These are phyloP conservation scores for Cladosporium phlei DNA, from an alignment of 2,329 filamentous ascomycete species.

Conservation along the genomic window DNA sequence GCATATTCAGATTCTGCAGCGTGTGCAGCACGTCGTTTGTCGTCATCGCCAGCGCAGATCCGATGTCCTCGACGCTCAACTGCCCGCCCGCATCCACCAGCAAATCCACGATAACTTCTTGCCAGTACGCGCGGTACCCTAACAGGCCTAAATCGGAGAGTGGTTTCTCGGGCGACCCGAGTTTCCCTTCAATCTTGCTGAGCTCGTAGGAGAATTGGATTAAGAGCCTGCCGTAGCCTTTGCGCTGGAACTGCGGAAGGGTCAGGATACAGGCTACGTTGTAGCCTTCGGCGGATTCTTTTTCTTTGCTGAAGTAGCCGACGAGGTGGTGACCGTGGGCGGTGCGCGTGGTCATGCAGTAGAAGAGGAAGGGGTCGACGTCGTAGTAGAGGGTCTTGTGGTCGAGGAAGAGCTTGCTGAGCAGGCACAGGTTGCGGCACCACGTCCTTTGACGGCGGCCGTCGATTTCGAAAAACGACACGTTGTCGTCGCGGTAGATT, in stretches of 20 bases:
- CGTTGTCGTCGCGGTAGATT: slow-evolving; percentile 89
- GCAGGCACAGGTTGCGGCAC: slow-evolving; percentile 90
- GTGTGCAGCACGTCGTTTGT: slow-evolving; percentile 95
- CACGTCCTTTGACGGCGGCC: slow-evolving; percentile 89
- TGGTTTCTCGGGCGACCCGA: slow-evolving; percentile 94
- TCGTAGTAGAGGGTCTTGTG: slow-evolving; percentile 99
- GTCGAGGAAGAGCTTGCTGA: slow-evolving; percentile 94
- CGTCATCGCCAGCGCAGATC: slow-evolving; percentile 82
- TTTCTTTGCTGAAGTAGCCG: slow-evolving; percentile 99
- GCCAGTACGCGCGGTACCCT: slow-evolving; percentile 96
- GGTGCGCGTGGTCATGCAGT: slow-evolving; percentile 89
- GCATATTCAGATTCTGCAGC: slow-evolving; percentile 87
- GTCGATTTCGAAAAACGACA: slow-evolving; percentile 97
- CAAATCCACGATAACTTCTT: slow-evolving; percentile 84
- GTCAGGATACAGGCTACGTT: slow-evolving; percentile 98
- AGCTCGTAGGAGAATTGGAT: slow-evolving; percentile 98
- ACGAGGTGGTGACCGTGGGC: slow-evolving; percentile 90
- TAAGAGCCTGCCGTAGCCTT: slow-evolving; percentile 85
- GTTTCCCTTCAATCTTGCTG: slow-evolving; percentile 88
- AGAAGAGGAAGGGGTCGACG: slow-evolving; percentile 98
- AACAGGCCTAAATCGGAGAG: slow-evolving; percentile 88
- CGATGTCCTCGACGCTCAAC: slow-evolving; percentile 82
- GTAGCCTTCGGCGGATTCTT: slow-evolving; percentile 93
- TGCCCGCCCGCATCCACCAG: slow-evolving; percentile 67
- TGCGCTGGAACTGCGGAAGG: slow-evolving; percentile 90